A percentile compares a stretch with the other conserved stretches of the same genome.
These are phyloP conservation scores for Neurospora sp. DNA, from an alignment of 495 filamentous ascomycete genomes.

Conservation along the genomic window DNA sequence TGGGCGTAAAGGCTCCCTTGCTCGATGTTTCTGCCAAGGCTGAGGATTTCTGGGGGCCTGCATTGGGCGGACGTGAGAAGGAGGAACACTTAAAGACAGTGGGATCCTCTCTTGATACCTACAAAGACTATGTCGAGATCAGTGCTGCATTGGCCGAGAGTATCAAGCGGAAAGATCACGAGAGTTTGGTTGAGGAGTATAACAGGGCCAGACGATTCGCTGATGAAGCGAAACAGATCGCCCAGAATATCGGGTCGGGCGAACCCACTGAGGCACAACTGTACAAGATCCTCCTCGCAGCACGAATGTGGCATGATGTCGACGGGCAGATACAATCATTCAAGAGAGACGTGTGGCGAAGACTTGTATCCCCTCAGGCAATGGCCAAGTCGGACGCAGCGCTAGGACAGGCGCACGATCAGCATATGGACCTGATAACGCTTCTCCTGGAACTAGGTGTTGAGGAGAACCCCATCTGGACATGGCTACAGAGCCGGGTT, in stretches of 20 bases:
- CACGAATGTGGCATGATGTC: constrained; percentile 91
- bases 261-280: constrained; percentile 57
- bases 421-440: constrained; percentile 81
- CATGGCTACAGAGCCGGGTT: constrained; percentile 82
- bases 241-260: constrained; percentile 42
- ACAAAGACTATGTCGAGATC: constrained; percentile 71
- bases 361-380: constrained; percentile 49
- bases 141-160: constrained; percentile 66
- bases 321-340: constrained; percentile 72
- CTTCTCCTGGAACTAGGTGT: constrained; percentile 85
- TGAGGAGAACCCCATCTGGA: constrained; percentile 90
- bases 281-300: constrained; percentile 76
- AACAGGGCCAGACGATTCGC: constrained; percentile 63
- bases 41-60: constrained; percentile 94
- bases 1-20: constrained; percentile 78
- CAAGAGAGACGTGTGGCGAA: constrained; percentile 80
- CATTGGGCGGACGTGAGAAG: constrained; percentile 81
- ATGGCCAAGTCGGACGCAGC: constrained; percentile 31
- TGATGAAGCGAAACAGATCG: constrained; percentile 58
- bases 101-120: constrained; percentile 59
- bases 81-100: constrained; percentile 76
- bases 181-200: constrained; percentile 77
- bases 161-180: constrained; percentile 84
- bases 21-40: constrained; percentile 85
- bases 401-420: constrained; percentile 50